Base-by-base conservation (phyloP, 345 rosid species). In the Acer yangbiense region DNA sequence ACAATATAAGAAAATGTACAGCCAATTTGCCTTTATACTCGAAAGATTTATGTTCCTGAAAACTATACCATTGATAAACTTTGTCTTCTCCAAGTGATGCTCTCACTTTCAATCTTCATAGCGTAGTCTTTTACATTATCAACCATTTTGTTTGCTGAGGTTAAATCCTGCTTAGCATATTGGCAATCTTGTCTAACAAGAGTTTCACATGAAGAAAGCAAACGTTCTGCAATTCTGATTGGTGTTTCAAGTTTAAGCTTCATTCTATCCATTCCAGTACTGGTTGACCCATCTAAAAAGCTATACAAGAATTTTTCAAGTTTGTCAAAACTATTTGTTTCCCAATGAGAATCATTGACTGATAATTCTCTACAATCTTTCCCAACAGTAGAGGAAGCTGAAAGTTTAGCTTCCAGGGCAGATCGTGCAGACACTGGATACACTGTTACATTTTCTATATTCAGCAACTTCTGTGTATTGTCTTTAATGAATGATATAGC, bases 161-260 rank as follows among this genome's bases (percentile, higher is more conserved):
- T 77, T 81, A 96, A 83, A 83, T 96, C 98, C 83, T 85, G 89
- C 82, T 69, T 82, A 25, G 97, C 92, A 80, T 83, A 63, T 83
- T 81, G 69, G 55, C 82, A 80, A 55, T 91, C 95, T 83, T 89
- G 85, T 77, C 86, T 77, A 81, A 89, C 79, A 79, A 84, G 85
- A 83, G 89, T 79, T 74, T 90, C 97, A 74, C 90, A 91, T 14
- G 89, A 79, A 76, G 97, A 89, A 79, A 94, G 88, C 27, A 94
- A 79, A 44, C 90, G 91, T 71, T 94, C 95, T 10, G 98, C 95
- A 84, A 94, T 92, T 43, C 86, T 86, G 77, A 90, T 85, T 23
- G 98, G 97, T 41, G 97, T 96, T 90, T 89, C 97, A 76, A 96
- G 93, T 87, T 94, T 96, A 82, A 96, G 98, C 86, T 82, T 90